These are phyloP conservation scores for Leucosporidium creatinivorum DNA, from an alignment of 768 basidiomycete species.

Conservation along the genomic window DNA sequence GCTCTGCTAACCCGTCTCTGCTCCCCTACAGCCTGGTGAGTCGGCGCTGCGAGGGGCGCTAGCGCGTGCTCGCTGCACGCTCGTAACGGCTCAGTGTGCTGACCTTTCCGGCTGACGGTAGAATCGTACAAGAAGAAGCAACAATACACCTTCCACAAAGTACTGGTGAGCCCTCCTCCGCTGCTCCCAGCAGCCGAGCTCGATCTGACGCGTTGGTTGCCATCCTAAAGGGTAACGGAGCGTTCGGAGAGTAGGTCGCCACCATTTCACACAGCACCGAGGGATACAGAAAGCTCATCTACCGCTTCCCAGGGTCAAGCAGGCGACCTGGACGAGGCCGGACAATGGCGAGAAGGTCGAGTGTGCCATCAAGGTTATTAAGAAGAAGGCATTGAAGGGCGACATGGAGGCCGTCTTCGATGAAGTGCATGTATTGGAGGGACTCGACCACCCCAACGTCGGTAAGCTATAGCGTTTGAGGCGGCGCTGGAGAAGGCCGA, in stretches of 20 bases:
- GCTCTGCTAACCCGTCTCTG: no score
- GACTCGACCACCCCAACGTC: constrained; percentile 83
- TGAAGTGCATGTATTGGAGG: constrained; percentile 88
- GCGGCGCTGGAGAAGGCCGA: background rate
- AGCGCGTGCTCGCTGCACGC: no score
- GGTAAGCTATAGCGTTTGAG: constrained; percentile 39
- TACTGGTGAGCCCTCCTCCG: constrained; percentile 30
- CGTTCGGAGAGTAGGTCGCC: no score
- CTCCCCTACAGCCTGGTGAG: no score
- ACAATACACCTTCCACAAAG: constrained; percentile 39
- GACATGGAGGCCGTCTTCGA: constrained; percentile 61
- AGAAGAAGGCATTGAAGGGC: constrained; percentile 78
- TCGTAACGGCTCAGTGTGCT: background rate
- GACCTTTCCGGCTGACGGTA: background rate
- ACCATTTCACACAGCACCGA: background rate
- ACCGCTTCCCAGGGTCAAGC: constrained; percentile 52
- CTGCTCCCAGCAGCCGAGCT: no score
- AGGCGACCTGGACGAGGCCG: constrained; percentile 46
- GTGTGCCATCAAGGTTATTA: constrained; percentile 55
- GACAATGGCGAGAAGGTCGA: constrained; percentile 40
- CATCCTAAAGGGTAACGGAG: no score
- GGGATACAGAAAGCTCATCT: background rate
- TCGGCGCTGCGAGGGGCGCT: no score
- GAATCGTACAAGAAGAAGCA: constrained; percentile 77
- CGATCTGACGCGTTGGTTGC: no score